Conservation (phyloP, 2,329 filamentous ascomycete species). For the Claviceps citrina region DNA sequence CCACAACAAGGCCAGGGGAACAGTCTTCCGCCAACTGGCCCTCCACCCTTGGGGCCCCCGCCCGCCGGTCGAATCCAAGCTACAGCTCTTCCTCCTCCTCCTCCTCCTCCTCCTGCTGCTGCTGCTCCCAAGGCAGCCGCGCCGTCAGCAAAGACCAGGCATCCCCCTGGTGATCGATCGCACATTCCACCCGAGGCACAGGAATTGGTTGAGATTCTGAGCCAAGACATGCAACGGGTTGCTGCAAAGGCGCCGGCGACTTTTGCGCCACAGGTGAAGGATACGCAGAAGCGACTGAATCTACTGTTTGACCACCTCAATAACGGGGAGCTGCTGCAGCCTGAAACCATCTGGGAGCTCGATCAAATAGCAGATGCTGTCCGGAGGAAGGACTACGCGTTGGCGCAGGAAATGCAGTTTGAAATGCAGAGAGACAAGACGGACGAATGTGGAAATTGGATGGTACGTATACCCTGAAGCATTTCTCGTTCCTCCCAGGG, state of each 20-base stretch:
- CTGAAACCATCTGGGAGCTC: conserved; percentile 58
- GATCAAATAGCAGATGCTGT: conserved; percentile 49
- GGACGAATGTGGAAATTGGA: conserved; percentile 74
- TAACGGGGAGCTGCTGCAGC: conserved; percentile 78
- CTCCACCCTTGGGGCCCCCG: conserved; percentile 22
- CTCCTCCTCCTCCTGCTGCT: no score
- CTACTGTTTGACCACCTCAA: conserved; percentile 96
- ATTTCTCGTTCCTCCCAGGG: no score
- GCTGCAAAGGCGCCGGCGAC: conserved; percentile 71
- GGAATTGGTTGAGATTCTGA: conserved; percentile 67
- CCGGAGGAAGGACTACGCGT: conserved; percentile 52
- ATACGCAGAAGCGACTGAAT: conserved; percentile 82
- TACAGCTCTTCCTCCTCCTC: conserved; percentile 33
- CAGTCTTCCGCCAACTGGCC: conserved; percentile 19
- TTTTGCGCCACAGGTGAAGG: conserved; percentile 78
- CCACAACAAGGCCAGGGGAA: conserved; percentile 28
- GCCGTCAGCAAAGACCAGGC: conserved; percentile 43
- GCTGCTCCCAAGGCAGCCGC: conserved; percentile 32
- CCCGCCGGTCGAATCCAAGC: conserved; percentile 17
- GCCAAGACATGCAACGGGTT: conserved; percentile 74
- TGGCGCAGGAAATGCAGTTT: conserved; percentile 52
- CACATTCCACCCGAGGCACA: conserved; percentile 70
- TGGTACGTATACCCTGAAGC: conserved; percentile 41
- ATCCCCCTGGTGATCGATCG: conserved; percentile 74
- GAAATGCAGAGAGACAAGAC: conserved; percentile 64